A percentile compares a stretch with the other conserved stretches of the same genome.
Evolutionary conservation across 768 basidiomycete species (phyloP).

Genomic region (Suillus americanus): DNA sequence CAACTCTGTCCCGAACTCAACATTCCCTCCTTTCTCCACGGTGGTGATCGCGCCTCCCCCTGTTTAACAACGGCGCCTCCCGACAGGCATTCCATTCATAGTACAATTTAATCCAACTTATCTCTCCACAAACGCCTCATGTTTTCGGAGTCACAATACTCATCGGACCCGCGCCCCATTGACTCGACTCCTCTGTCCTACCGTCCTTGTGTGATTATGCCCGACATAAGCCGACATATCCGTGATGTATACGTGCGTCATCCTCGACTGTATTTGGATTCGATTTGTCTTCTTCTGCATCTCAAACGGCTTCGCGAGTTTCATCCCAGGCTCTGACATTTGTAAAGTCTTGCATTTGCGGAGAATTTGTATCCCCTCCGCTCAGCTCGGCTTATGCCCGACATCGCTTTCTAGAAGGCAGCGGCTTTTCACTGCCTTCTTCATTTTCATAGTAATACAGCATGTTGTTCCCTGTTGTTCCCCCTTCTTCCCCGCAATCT

Average conservation of each 20-base stretch:
- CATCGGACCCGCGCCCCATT: not conserved
- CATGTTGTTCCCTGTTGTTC: conserved; percentile 12
- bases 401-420: not conserved
- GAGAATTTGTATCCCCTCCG: too few relatives aligned
- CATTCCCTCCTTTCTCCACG: not conserved
- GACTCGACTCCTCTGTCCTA: not conserved
- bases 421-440: not conserved
- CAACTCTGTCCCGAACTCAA: not conserved
- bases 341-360: too few relatives aligned
- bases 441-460: conserved; percentile 16
- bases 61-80: not conserved
- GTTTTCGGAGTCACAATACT: not conserved
- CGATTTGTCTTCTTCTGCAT: not conserved
- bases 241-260: not conserved
- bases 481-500: conserved; percentile 1
- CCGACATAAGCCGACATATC: not conserved
- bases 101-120: not conserved
- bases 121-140: not conserved
- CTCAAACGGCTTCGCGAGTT: not conserved
- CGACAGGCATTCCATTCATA: not conserved
- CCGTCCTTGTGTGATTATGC: not conserved
- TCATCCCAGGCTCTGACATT: not conserved
- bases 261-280: too few relatives aligned
- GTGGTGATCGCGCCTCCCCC: not conserved
- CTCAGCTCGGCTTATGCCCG: not conserved